These are phyloP conservation scores for Lactarius vividus DNA, from an alignment of 768 basidiomycete species.

Conservation along the genomic window DNA sequence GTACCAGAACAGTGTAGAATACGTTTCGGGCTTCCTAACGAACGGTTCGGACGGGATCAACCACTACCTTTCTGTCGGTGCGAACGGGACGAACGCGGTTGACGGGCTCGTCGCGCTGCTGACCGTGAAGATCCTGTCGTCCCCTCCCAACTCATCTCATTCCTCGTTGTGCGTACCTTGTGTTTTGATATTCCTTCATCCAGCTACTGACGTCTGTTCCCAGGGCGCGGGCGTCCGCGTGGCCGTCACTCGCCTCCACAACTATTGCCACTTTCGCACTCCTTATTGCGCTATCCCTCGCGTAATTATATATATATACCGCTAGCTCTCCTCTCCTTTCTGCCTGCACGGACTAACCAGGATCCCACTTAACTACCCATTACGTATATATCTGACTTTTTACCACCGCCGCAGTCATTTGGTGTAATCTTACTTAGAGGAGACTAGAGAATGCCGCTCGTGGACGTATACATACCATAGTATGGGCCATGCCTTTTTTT, in stretches of 20 bases:
- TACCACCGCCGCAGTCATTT: constrained; percentile 7
- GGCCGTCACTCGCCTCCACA: neutral
- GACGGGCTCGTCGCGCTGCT: constrained; percentile 85
- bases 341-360: constrained; percentile 11
- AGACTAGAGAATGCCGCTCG: constrained; percentile 11
- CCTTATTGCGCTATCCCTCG: constrained; percentile 7
- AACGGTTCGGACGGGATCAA: constrained; percentile 72
- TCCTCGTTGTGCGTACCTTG: constrained; percentile 28
- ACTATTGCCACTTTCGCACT: neutral
- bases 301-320: neutral
- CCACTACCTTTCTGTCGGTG: constrained; percentile 55
- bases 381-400: constrained; percentile 7
- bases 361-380: constrained; percentile 1
- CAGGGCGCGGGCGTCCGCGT: neutral
- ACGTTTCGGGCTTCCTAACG: constrained; percentile 65
- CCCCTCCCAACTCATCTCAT: constrained; percentile 30
- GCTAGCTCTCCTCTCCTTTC: neutral
- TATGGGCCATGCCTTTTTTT: neutral
- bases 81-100: constrained; percentile 54
- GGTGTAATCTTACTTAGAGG: constrained; percentile 13
- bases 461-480: constrained; percentile 2
- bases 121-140: constrained; percentile 59
- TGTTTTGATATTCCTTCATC: neutral
- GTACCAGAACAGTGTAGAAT: constrained; percentile 66
- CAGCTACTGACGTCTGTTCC: neutral